Percentiles rank a stretch among this genome's conserved stretches.
Evolutionary conservation across 495 filamentous ascomycete genomes (phyloP).

Genomic region (Penicillium ochrochloron): DNA sequence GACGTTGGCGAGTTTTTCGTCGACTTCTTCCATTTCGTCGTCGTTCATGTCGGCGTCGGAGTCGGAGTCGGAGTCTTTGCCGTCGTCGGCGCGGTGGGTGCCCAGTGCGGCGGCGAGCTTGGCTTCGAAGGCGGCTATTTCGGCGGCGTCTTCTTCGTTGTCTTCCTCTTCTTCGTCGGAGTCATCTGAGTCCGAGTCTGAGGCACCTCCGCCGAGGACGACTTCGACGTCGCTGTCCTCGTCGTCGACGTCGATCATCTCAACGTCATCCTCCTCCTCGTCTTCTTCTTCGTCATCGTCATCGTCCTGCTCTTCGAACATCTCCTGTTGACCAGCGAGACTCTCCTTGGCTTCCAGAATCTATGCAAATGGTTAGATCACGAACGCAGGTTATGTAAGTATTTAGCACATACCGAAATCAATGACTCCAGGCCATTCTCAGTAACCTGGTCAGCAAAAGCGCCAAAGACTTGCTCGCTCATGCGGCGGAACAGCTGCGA

Average conservation of each 20-base stretch:
- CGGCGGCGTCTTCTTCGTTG: constrained; percentile 52
- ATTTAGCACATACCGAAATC: constrained; percentile 49
- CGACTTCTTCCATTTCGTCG: constrained; percentile 91
- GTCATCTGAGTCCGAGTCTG: constrained; percentile 44
- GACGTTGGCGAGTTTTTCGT: constrained; percentile 77
- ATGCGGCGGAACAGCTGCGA: constrained; percentile 85
- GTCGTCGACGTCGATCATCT: constrained; percentile 41
- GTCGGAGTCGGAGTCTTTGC: constrained; percentile 58
- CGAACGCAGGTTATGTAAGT: not conserved
- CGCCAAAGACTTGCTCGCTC: constrained; percentile 82
- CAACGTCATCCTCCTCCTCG: constrained; percentile 48
- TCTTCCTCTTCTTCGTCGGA: constrained; percentile 44
- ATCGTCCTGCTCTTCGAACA: constrained; percentile 80
- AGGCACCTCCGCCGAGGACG: constrained; percentile 40
- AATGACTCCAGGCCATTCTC: constrained; percentile 74
- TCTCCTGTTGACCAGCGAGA: constrained; percentile 76
- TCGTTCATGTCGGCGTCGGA: constrained; percentile 86
- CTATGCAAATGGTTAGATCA: constrained; percentile 35
- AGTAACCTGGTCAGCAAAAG: constrained; percentile 73
- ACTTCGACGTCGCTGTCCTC: constrained; percentile 40
- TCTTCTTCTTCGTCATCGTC: constrained; percentile 54
- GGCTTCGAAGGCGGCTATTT: constrained; percentile 70
- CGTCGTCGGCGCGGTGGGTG: constrained; percentile 62
- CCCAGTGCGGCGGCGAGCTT: constrained; percentile 77
- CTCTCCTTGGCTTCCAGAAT: constrained; percentile 80